phyloP scores from a whole-genome alignment of 345 rosid species.

The Mangifera indica region DNA sequence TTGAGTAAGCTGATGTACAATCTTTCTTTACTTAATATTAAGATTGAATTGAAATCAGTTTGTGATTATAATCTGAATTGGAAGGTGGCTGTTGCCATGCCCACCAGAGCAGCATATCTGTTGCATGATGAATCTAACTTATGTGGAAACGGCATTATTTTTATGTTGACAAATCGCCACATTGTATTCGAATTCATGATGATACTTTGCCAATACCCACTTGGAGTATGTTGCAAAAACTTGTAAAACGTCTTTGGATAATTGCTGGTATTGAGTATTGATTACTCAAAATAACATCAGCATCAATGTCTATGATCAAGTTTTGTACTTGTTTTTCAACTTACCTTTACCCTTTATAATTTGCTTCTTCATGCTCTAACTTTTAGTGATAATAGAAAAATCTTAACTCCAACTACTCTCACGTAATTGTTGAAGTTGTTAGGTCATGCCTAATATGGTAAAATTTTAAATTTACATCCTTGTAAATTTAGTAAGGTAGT shows the following conservation, averaged over 20 bases:
- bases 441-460: no score
- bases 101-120: not conserved
- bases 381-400: not conserved
- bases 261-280: not conserved
- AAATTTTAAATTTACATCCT: no score
- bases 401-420: not conserved
- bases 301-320: not conserved
- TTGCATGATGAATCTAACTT: not conserved
- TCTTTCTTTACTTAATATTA: no score
- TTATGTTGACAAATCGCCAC: not conserved
- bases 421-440: no score
- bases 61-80: not conserved
- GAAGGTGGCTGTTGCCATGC: not conserved
- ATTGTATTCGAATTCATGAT: not conserved
- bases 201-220: conserved; percentile 10
- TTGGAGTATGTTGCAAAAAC: not conserved
- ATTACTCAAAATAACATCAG: not conserved
- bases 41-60: not conserved
- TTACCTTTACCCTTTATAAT: not conserved
- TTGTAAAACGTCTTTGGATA: not conserved
- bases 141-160: not conserved
- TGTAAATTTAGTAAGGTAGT: no score
- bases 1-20: no score
- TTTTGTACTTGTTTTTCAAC: no score
- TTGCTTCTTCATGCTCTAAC: not conserved